Conservation (phyloP, 805 yeast species). For the Yarrowia phangngaensis region DNA sequence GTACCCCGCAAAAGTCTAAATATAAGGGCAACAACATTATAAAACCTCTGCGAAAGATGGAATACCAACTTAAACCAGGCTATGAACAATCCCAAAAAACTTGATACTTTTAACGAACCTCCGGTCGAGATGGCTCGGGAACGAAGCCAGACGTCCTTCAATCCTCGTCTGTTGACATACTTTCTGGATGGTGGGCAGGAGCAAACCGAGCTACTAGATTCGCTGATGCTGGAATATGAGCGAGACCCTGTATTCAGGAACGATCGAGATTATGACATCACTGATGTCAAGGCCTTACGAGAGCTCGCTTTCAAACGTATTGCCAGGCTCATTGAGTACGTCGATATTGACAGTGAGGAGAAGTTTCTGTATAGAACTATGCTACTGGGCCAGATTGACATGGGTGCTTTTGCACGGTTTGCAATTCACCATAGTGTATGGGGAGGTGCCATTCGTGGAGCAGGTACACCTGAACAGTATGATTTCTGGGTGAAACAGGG, state of each 20-base stretch:
- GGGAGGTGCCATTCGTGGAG: slow-evolving; percentile 73
- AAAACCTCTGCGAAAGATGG: no score
- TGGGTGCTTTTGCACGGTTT: slow-evolving; percentile 71
- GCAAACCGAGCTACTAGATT: slow-evolving; percentile 42
- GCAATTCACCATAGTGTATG: slow-evolving; percentile 88
- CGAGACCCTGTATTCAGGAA: slow-evolving; percentile 51
- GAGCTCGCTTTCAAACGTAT: slow-evolving; percentile 39
- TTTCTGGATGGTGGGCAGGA: slow-evolving; percentile 45
- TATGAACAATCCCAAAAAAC: background rate
- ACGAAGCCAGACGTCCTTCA: slow-evolving; percentile 41
- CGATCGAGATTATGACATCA: slow-evolving; percentile 47
- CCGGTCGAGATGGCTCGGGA: slow-evolving; percentile 40
- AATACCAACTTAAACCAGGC: background rate
- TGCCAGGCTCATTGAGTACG: slow-evolving; percentile 32
- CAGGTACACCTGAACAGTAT: slow-evolving; percentile 79
- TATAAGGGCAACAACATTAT: no score
- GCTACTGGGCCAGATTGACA: slow-evolving; percentile 49
- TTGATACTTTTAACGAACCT: slow-evolving; percentile 39
- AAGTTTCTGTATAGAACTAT: slow-evolving; percentile 34
- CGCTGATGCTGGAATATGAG: slow-evolving; percentile 46
- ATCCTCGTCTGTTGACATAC: slow-evolving; percentile 42
- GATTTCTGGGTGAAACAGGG: slow-evolving; percentile 71
- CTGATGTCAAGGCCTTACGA: slow-evolving; percentile 42
- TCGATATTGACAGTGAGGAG: slow-evolving; percentile 17
- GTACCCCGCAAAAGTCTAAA: slow-evolving; percentile 17